Evolutionary conservation across 352 stramenopile species (phyloP), one percentile per base, ranked within the genome.

Genomic region (Nothophytophthora sp.): DNA sequence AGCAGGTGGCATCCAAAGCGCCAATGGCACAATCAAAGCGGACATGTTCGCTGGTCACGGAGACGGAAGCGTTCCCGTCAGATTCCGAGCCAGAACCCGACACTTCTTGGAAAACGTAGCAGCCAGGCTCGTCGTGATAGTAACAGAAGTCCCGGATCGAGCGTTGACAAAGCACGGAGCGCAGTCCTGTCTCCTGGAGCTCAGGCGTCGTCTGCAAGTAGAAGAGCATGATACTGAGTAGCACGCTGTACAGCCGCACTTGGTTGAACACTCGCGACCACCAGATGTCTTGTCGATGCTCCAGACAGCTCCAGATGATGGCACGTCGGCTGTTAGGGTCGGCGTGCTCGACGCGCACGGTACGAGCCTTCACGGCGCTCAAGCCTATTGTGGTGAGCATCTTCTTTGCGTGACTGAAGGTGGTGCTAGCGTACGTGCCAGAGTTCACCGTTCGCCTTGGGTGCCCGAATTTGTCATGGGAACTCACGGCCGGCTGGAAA

Each of bases 171-270:
- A 86, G 55, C 13, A 70, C 36, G 0, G 63, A 76, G 12, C 53
- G 50, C 5, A 69, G 22, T 0, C 74, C 74, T 0, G 74, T 83
- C 3, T 73, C 55, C 50, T 83, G 74, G 0, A 86, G 50, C 18
- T 86, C 74, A 0, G 74, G 61, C 0, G 67, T 83, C 1, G 42
- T 93, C 74, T 25, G 52, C 70, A 39, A 81, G 54, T 83, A 91
- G 48, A 91, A 91, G 2, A 89, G 35, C 32, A 87, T 70, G 22
- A 91, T 55, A 22, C 82, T 93, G 50, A 85, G 37, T 1, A 93
- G 39, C 19, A 77, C 60, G 20, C 79, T 67, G 9, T 25, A 39
- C 13, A 91, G 66, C 66, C 91, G 82, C 16, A 73, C 38, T 40
- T 67, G 70, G 55, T 91, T 90, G 25, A 67, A 41, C 5, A 67